phyloP scores from a whole-genome alignment of 2,329 filamentous ascomycete species.

The Pestalotiopsis sp. region DNA sequence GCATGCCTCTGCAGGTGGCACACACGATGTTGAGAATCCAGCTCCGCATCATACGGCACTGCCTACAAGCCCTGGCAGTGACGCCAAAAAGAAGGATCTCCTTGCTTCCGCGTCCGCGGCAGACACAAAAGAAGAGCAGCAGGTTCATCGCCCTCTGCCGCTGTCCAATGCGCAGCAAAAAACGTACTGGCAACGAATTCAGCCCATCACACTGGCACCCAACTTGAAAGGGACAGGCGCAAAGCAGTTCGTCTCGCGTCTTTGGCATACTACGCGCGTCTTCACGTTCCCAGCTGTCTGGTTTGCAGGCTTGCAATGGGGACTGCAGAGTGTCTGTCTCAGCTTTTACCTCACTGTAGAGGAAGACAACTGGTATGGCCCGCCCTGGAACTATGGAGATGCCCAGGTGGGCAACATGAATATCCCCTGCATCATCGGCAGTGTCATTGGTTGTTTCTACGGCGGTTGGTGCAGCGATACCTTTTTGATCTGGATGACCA shows the following conservation, averaged over 20 bases:
- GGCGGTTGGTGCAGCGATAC: constrained; percentile 58
- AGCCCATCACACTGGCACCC: constrained; percentile 56
- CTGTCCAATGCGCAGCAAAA: constrained; percentile 35
- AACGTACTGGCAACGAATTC: constrained; percentile 57
- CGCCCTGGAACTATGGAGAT: constrained; percentile 56
- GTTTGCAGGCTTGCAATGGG: constrained; percentile 61
- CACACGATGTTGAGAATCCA: background rate
- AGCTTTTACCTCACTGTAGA: constrained; percentile 62
- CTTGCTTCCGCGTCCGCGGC: background rate
- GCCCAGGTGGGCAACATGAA: constrained; percentile 59
- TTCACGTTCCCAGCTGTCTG: constrained; percentile 61
- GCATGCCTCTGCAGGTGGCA: background rate
- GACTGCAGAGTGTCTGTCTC: constrained; percentile 61
- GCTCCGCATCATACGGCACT: background rate
- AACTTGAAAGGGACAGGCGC: constrained; percentile 56
- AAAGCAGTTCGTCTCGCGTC: constrained; percentile 53
- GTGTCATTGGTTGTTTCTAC: constrained; percentile 59
- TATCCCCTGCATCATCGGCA: constrained; percentile 55
- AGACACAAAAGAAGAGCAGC: background rate
- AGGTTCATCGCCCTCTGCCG: background rate
- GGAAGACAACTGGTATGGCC: constrained; percentile 55
- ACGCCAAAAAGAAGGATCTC: background rate
- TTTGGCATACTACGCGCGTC: constrained; percentile 58
- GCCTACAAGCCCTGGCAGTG: background rate
- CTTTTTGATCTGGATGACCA: constrained; percentile 58